phyloP scores from a whole-genome alignment of 768 basidiomycete species.

The Amanita pseudoporphyria region DNA sequence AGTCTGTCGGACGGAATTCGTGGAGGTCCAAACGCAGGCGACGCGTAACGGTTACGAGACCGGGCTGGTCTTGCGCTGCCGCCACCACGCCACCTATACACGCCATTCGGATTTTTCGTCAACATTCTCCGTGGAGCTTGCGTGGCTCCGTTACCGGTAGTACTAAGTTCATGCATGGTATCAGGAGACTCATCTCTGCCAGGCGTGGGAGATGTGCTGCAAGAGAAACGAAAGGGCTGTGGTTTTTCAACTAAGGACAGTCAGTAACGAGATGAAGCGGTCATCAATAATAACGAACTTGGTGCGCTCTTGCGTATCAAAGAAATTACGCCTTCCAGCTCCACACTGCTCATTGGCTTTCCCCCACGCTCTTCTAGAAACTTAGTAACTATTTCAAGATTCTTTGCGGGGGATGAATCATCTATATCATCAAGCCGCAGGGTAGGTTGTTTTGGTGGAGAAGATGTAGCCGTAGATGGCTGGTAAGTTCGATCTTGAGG shows the following conservation, averaged over 20 bases:
- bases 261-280: background rate
- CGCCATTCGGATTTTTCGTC: slow-evolving; percentile 64
- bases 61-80: slow-evolving; percentile 52
- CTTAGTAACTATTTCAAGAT: slow-evolving; percentile 37
- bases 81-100: slow-evolving; percentile 65
- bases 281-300: slow-evolving; percentile 21
- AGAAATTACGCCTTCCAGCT: slow-evolving; percentile 45
- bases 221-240: slow-evolving; percentile 58
- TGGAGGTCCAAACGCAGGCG: slow-evolving; percentile 61
- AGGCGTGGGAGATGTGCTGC: slow-evolving; percentile 29
- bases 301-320: slow-evolving; percentile 43
- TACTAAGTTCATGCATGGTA: slow-evolving; percentile 11
- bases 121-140: slow-evolving; percentile 44
- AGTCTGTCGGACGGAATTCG: slow-evolving; percentile 31
- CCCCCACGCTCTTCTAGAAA: slow-evolving; percentile 40
- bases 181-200: slow-evolving; percentile 27
- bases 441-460: slow-evolving; percentile 2
- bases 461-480: slow-evolving; percentile 2
- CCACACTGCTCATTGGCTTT: slow-evolving; percentile 38
- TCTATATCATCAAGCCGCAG: slow-evolving; percentile 10
- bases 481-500: slow-evolving; percentile 4
- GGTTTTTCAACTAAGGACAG: slow-evolving; percentile 22
- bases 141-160: slow-evolving; percentile 15
- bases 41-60: slow-evolving; percentile 56
- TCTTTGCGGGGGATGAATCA: slow-evolving; percentile 27